phyloP scores from a whole-genome alignment of 2,329 filamentous ascomycete genomes.

The Achaetomium macrosporum region DNA sequence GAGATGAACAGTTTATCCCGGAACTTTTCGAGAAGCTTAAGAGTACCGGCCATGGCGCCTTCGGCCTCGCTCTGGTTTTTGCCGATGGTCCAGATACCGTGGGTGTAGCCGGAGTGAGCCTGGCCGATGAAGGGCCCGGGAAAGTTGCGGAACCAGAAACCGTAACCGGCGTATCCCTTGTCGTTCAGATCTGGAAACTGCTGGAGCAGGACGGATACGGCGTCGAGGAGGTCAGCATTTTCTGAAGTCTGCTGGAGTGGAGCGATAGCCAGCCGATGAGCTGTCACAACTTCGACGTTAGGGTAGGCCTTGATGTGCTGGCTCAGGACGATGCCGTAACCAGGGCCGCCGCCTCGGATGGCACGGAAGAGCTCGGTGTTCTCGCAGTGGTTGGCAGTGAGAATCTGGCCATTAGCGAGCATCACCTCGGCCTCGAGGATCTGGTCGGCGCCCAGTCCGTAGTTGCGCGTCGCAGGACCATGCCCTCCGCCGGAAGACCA shows the following conservation, averaged over 20 bases:
- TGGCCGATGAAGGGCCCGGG: conserved; percentile 8
- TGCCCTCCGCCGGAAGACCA: conserved; percentile 52
- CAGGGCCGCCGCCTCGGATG: conserved; percentile 14
- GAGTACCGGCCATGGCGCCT: background rate
- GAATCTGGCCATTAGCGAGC: conserved; percentile 21
- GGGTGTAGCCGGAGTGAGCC: conserved; percentile 8
- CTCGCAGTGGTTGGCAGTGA: conserved; percentile 18
- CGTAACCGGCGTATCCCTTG: conserved; percentile 10
- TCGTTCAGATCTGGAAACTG: conserved; percentile 3
- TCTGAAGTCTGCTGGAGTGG: conserved; percentile 9
- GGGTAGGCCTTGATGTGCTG: conserved; percentile 13
- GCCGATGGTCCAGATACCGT: conserved; percentile 14
- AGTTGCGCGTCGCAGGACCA: conserved; percentile 36
- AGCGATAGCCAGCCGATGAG: conserved; percentile 7
- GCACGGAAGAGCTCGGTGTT: conserved; percentile 16
- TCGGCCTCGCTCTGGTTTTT: conserved; percentile 9
- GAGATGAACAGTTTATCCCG: conserved; percentile 6
- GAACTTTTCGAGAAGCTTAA: conserved; percentile 4
- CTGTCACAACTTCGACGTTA: conserved; percentile 8
- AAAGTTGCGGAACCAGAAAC: conserved; percentile 14
- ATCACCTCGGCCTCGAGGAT: conserved; percentile 46
- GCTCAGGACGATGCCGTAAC: conserved; percentile 15
- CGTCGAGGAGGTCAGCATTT: conserved; percentile 13
- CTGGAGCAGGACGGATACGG: conserved; percentile 8
- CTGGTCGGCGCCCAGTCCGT: conserved; percentile 50